These are phyloP conservation scores for Candida saitoana DNA, from an alignment of 805 yeast genomes.

Conservation along the genomic window DNA sequence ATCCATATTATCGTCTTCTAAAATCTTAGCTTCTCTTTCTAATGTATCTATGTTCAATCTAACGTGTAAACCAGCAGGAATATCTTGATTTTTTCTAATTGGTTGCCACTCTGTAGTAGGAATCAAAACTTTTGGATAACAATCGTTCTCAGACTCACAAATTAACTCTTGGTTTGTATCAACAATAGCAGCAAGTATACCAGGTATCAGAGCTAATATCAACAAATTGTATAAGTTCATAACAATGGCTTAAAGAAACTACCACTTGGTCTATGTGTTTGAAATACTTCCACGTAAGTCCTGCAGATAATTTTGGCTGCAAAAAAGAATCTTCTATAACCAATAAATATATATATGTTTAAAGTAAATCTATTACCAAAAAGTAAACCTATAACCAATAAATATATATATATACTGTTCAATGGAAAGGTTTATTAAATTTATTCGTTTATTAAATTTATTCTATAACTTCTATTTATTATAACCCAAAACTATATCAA, in stretches of 20 bases:
- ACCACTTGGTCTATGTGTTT: background rate
- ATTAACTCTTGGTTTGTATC: slow-evolving; percentile 2
- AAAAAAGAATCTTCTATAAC: too few relatives aligned
- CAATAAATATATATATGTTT: too few relatives aligned
- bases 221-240: background rate
- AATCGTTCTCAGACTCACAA: slow-evolving; percentile 1
- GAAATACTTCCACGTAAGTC: background rate
- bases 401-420: too few relatives aligned
- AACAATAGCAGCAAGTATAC: background rate
- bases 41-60: slow-evolving; percentile 72
- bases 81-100: slow-evolving; percentile 64
- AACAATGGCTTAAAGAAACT: background rate
- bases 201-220: slow-evolving; percentile 2
- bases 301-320: background rate
- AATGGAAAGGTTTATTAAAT: too few relatives aligned
- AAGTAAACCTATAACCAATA: too few relatives aligned
- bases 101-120: slow-evolving; percentile 68
- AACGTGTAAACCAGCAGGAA: slow-evolving; percentile 79
- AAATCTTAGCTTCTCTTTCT: slow-evolving; percentile 61
- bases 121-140: slow-evolving; percentile 56
- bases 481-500: background rate
- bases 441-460: too few relatives aligned
- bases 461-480: too few relatives aligned
- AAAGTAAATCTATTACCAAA: too few relatives aligned
- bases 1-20: slow-evolving; percentile 19